These are phyloP conservation scores for Datura wrightii DNA, from an alignment of 257 asterid species.

Conservation along the genomic window DNA sequence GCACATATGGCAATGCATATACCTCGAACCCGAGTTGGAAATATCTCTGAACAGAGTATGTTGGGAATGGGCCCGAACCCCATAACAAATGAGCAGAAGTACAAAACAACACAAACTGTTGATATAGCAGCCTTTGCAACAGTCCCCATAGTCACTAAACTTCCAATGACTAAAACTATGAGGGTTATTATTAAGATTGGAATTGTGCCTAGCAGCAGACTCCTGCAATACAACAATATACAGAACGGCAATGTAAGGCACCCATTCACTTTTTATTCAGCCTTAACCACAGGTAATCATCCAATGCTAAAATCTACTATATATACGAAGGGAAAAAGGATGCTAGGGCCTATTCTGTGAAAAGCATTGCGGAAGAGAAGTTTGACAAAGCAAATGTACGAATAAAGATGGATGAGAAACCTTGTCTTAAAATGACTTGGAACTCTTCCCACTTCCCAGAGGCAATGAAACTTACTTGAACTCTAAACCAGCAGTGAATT, in stretches of 20 bases:
- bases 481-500: not conserved
- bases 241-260: not conserved
- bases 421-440: slow-evolving; percentile 3
- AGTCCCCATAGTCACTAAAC: slow-evolving; percentile 42
- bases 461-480: not conserved
- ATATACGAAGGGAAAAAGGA: not conserved
- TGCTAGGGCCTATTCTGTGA: not conserved
- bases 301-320: not conserved
- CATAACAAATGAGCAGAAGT: slow-evolving; percentile 63
- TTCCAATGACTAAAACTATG: slow-evolving; percentile 52
- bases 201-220: slow-evolving; percentile 60
- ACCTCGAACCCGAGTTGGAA: slow-evolving; percentile 68
- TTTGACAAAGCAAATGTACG: not conserved
- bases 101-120: slow-evolving; percentile 56
- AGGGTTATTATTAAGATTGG: slow-evolving; percentile 60
- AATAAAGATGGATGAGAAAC: not conserved
- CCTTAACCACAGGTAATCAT: slow-evolving; percentile 14
- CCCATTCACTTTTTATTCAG: slow-evolving; percentile 21
- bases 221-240: slow-evolving; percentile 47
- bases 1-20: slow-evolving; percentile 69
- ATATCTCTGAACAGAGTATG: slow-evolving; percentile 73
- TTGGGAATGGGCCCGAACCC: slow-evolving; percentile 79
- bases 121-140: slow-evolving; percentile 56
- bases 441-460: not conserved
- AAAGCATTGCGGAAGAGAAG: slow-evolving; percentile 16